Base-by-base conservation (phyloP, 352 stramenopile genomes). In the Globisporangium paroecandrum region DNA sequence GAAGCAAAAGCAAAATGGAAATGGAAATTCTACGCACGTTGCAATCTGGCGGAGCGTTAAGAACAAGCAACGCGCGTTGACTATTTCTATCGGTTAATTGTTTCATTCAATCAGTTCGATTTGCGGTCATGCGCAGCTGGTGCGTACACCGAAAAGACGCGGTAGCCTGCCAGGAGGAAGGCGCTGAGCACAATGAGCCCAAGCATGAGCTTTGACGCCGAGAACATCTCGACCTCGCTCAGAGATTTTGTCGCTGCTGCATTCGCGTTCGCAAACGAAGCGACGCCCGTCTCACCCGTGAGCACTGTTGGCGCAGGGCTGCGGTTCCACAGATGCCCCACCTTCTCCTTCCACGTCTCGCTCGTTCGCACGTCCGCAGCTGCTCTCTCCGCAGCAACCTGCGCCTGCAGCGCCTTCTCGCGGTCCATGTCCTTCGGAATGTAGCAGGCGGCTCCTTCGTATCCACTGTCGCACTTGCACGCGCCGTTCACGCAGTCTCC, bases 381-480 rank as follows among this genome's bases (percentile, higher is more conserved):
- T n/a, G 47, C 68, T 41, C 54, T 62, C 13, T 76, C 76, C 47
- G 65, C 49, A 65, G 69, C 41, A 68, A 65, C 41, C 76, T 68
- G 61, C 22, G 66, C 55, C 27, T 72, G 69, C 20, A 70, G 25
- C 6, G 73, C 56, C 62, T 79, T 71, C 46, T 79, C 73, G 25
- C 71, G 66, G 3, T 78, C 74, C 53, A 78, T 62, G 66, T 91
- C 82, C 53, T 86, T 87, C 4, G 85, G 87, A 13, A 95, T 80
- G 69, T 95, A 95, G 73, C 89, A 97, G 49, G 83, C 92, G 9
- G 78, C 66, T 12, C 89, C 89, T 76, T 93, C 86, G 58, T 90
- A 97, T 29, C 73, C 78, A 15, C 58, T 68, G 62, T 94, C 86
- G 57, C 89, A 97, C 7, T 72, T 71, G 69, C 89, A 97, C 66